These are phyloP conservation scores for Salix purpurea DNA, from an alignment of 345 rosid species.

Conservation along the genomic window DNA sequence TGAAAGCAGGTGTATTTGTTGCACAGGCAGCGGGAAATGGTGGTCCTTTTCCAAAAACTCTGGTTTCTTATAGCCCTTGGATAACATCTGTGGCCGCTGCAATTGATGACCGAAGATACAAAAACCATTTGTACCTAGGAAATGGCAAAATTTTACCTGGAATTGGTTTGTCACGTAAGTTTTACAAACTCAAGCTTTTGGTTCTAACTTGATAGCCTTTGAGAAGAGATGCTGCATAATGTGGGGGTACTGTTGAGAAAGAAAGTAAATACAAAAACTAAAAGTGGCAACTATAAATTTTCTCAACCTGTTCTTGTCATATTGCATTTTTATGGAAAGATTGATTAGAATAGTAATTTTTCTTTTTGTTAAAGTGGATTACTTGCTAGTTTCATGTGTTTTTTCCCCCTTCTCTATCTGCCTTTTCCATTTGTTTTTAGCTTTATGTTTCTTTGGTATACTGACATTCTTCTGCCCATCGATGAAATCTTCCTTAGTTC, in stretches of 20 bases:
- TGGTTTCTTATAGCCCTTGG: conserved; percentile 98
- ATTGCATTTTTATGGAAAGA: neutral
- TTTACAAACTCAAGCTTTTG: neutral
- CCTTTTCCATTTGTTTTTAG: neutral
- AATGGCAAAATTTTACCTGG: conserved; percentile 88
- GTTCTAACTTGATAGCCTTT: neutral
- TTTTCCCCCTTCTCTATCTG: neutral
- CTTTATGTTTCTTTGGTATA: neutral
- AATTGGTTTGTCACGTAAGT: conserved; percentile 83
- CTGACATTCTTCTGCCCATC: neutral
- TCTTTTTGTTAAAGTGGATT: neutral
- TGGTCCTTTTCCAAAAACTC: conserved; percentile 92
- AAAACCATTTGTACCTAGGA: conserved; percentile 81
- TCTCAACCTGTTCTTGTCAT: neutral
- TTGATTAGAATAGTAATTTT: neutral
- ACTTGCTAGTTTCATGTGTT: neutral
- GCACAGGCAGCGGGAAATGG: conserved; percentile 99
- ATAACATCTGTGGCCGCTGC: conserved; percentile 96
- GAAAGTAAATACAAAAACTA: neutral
- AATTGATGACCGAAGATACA: conserved; percentile 89
- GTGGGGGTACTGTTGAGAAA: neutral
- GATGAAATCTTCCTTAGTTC: neutral
- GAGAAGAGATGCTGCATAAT: conserved; percentile 6
- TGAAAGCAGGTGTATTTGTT: conserved; percentile 95
- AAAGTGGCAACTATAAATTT: neutral